Base-by-base conservation (phyloP, 768 basidiomycete species). In the Crassisporium funariophilum region DNA sequence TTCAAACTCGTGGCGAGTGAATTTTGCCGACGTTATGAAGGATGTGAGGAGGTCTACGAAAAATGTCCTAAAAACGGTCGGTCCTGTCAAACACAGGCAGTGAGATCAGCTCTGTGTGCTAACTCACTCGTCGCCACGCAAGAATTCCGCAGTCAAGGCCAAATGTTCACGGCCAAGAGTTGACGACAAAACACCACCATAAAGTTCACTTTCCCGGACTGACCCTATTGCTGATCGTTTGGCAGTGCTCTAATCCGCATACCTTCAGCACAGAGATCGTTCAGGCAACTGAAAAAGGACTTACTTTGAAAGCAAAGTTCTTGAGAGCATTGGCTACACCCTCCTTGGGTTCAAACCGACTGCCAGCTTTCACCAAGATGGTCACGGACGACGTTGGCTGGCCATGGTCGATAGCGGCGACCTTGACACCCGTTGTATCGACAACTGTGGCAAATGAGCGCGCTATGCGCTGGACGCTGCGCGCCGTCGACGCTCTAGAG, bases 221-320 rank as follows among this genome's bases (percentile, higher is more conserved):
- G 89, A 91, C 47, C 88, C 89, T 69, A 99, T 76, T 29, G 92
- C 86, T 43, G 95, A 94, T 58, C 91, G 84, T 63, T 84, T 83
- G 47, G 75, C 74, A 25, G 91, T 95, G 72, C 87, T 89, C 95
- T 98, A 64, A 35, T 49, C 16, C 39, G 15, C 24, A 4, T 23
- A 13, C 19, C 21, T 44, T 45, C 17, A 50, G 35, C 16, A 50
- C 9, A 13, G 11, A 19, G 17, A 7, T 12, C 5, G 3, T 10
- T 21, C 35, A 12, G n/a, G 47, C 5, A 24, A 8, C 15, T 35
- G 4, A 44, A 34, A 45, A 10, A 36, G 35, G 21, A 62, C 83
- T 38, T 56, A 98, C 95, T 88, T 97, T 98, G 85, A 95, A 98
- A 49, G 94, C 88, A 80, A 94, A 98, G 82, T 93, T 95, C 81